phyloP scores from a whole-genome alignment of 192 early-diverging fungal species.

The Glomus cerebriforme region DNA sequence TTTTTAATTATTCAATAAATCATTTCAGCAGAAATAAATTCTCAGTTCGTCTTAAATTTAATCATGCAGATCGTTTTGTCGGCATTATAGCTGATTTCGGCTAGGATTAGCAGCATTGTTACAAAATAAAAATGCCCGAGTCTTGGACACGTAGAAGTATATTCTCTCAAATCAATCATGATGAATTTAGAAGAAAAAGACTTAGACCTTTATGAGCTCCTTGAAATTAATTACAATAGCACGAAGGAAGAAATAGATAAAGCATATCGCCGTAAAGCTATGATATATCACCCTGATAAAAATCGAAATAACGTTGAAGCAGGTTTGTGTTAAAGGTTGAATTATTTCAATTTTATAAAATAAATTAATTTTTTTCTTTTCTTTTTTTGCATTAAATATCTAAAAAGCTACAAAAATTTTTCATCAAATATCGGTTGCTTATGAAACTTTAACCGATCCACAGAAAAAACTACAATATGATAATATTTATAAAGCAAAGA shows the following conservation, averaged over 20 bases:
- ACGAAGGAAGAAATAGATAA: slow-evolving; percentile 49
- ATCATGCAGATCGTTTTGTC: no score
- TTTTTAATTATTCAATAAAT: neutral
- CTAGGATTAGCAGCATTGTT: no score
- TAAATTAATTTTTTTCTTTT: slow-evolving; percentile 39
- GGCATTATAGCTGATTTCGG: no score
- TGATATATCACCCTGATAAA: slow-evolving; percentile 90
- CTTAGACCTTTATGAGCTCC: slow-evolving; percentile 50
- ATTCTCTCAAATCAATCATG: no score
- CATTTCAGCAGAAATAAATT: neutral
- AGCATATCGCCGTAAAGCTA: slow-evolving; percentile 61
- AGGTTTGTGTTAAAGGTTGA: slow-evolving; percentile 40
- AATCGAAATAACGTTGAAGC: slow-evolving; percentile 66
- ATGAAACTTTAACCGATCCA: slow-evolving; percentile 41
- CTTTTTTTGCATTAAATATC: neutral
- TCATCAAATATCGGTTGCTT: slow-evolving; percentile 37
- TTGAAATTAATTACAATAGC: slow-evolving; percentile 47
- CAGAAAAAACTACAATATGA: slow-evolving; percentile 45
- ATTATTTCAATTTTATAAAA: neutral
- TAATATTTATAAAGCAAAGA: slow-evolving; percentile 37
- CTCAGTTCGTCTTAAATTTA: no score
- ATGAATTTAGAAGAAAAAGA: slow-evolving; percentile 37
- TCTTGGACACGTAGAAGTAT: no score
- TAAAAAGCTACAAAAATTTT: slow-evolving; percentile 37
- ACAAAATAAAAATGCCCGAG: no score